Percentiles rank a stretch among this genome's conserved stretches.
phyloP scores from a whole-genome alignment of 129 eudicot species.

The Deinandra increscens region DNA sequence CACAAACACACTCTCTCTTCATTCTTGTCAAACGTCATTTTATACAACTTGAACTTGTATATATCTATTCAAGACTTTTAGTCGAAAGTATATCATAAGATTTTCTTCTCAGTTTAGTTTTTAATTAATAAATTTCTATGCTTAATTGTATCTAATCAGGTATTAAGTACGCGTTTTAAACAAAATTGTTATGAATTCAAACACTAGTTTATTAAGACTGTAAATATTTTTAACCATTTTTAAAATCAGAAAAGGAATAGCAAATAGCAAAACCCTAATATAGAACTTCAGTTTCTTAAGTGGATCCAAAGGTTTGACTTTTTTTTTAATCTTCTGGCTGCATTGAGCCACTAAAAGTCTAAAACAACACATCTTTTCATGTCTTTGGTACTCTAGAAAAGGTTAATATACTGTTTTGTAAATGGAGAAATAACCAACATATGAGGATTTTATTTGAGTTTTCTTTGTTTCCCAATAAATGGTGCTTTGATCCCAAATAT shows the following conservation, averaged over 20 bases:
- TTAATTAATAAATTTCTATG: too few species aligned
- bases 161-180: neutral
- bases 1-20: constrained; percentile 1
- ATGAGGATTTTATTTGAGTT: constrained; percentile 16
- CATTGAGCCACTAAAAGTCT: constrained; percentile 33
- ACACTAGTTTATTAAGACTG: neutral
- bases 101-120: too few species aligned
- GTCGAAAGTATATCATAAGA: too few species aligned
- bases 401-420: constrained; percentile 8
- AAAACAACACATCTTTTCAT: constrained; percentile 6
- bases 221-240: too few species aligned
- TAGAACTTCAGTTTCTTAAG: neutral
- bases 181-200: neutral
- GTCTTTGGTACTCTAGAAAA: constrained; percentile 13
- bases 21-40: neutral
- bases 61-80: too few species aligned
- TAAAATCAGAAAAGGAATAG: neutral
- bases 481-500: constrained; percentile 15
- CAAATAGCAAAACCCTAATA: neutral
- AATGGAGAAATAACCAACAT: neutral
- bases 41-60: constrained; percentile 15
- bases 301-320: constrained; percentile 9
- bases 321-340: neutral
- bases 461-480: constrained; percentile 12
- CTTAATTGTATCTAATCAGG: too few species aligned